These are phyloP conservation scores for Opeltia flavorubescens DNA, from an alignment of 495 filamentous ascomycete species.

Conservation along the genomic window DNA sequence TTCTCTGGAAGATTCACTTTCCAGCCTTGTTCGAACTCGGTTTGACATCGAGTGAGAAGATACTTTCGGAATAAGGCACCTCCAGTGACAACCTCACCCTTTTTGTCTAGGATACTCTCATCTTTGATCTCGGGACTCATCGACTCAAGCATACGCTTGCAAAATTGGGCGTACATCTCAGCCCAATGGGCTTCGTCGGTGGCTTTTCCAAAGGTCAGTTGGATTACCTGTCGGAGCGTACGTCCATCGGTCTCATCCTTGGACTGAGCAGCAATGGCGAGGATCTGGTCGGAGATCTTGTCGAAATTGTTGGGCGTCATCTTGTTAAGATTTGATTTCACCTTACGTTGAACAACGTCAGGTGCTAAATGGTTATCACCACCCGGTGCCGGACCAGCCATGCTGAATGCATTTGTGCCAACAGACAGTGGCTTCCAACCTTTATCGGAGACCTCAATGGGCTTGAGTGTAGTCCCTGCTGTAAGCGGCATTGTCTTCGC, in stretches of 20 bases:
- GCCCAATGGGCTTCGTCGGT: slow-evolving; percentile 99
- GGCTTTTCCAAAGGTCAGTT: slow-evolving; percentile 97
- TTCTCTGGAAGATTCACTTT: slow-evolving; percentile 74
- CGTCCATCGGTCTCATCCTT: slow-evolving; percentile 91
- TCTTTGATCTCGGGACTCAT: slow-evolving; percentile 96
- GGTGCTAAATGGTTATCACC: slow-evolving; percentile 58
- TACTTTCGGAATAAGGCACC: slow-evolving; percentile 96
- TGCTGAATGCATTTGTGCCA: slow-evolving; percentile 26
- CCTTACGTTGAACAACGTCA: slow-evolving; percentile 93
- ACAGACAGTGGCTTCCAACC: slow-evolving; percentile 90
- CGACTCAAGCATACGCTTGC: slow-evolving; percentile 85
- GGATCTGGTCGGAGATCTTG: slow-evolving; percentile 83
- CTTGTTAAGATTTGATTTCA: slow-evolving; percentile 97
- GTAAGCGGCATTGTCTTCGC: slow-evolving; percentile 79
- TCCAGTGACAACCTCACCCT: slow-evolving; percentile 72
- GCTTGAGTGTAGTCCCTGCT: slow-evolving; percentile 62
- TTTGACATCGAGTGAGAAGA: slow-evolving; percentile 93
- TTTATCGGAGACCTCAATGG: slow-evolving; percentile 49
- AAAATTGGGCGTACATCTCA: slow-evolving; percentile 98
- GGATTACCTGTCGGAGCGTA: slow-evolving; percentile 92
- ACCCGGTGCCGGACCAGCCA: slow-evolving; percentile 39
- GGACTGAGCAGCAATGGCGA: slow-evolving; percentile 84
- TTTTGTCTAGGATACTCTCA: slow-evolving; percentile 79
- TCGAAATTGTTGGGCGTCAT: slow-evolving; percentile 99
- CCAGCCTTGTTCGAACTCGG: slow-evolving; percentile 98